Conservation (phyloP, 345 rosid species). For the Eucalyptus victrix region DNA sequence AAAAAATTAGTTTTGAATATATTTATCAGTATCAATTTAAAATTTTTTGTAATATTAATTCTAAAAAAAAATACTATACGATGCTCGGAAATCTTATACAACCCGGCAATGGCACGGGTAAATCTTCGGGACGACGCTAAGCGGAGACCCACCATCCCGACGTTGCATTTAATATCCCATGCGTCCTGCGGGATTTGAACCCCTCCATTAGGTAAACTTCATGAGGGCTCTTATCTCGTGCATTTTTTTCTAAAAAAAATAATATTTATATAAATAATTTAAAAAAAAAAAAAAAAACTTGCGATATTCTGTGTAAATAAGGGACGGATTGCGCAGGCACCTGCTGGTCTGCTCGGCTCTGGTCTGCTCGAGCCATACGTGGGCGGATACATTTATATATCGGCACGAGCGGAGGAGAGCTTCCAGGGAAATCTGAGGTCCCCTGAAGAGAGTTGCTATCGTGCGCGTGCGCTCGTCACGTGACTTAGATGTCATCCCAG, state of each 20-base stretch:
- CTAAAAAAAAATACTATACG: neutral
- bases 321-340: neutral
- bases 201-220: too few species aligned
- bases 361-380: neutral
- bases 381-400: too few species aligned
- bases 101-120: too few species aligned
- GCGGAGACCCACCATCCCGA: fast-evolving
- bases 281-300: too few species aligned
- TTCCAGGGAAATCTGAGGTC: neutral
- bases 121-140: too few species aligned
- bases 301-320: neutral
- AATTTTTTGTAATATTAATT: neutral
- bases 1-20: neutral
- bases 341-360: neutral
- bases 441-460: neutral
- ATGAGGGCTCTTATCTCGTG: too few species aligned
- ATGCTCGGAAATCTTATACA: too few species aligned
- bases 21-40: fast-evolving
- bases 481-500: neutral
- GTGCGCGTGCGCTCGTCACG: neutral
- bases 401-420: neutral
- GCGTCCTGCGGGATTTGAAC: too few species aligned
- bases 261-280: too few species aligned
- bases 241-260: neutral
- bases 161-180: fast-evolving